Percentiles rank a stretch among this genome's conserved stretches.
Conservation (phyloP, 306 rosid genomes). For the Cucurbita argyrosperma region DNA sequence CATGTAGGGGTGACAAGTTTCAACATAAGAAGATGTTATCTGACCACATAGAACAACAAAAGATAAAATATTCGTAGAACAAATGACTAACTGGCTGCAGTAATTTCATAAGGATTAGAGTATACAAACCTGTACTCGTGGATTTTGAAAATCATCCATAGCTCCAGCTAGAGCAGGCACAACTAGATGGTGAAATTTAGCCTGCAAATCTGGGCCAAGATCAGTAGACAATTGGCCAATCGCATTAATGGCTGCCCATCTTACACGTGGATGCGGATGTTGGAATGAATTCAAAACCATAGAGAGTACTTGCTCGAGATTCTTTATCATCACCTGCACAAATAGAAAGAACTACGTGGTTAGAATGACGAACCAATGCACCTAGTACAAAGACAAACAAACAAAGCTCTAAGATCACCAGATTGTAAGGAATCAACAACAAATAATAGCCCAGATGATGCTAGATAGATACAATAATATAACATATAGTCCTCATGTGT, state of each 20-base stretch:
- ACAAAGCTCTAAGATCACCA: not conserved
- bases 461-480: too few relatives aligned
- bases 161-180: conserved; percentile 84
- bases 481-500: not conserved
- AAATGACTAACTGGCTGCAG: not conserved
- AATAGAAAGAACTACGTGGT: not conserved
- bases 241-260: conserved; percentile 99
- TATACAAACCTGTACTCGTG: conserved; percentile 78
- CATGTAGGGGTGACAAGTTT: not conserved
- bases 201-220: conserved; percentile 95
- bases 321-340: conserved; percentile 84
- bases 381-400: not conserved
- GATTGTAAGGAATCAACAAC: not conserved
- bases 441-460: not conserved
- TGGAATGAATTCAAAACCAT: conserved; percentile 89
- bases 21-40: not conserved
- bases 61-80: not conserved
- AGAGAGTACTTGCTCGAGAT: conserved; percentile 86
- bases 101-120: not conserved
- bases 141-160: conserved; percentile 96
- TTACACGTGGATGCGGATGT: conserved; percentile 91
- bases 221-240: conserved; percentile 95
- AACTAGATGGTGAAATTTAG: conserved; percentile 66
- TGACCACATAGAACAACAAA: not conserved
- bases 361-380: not conserved